Base-by-base conservation (phyloP, 768 basidiomycete species). In the Saitozyma podzolica region DNA sequence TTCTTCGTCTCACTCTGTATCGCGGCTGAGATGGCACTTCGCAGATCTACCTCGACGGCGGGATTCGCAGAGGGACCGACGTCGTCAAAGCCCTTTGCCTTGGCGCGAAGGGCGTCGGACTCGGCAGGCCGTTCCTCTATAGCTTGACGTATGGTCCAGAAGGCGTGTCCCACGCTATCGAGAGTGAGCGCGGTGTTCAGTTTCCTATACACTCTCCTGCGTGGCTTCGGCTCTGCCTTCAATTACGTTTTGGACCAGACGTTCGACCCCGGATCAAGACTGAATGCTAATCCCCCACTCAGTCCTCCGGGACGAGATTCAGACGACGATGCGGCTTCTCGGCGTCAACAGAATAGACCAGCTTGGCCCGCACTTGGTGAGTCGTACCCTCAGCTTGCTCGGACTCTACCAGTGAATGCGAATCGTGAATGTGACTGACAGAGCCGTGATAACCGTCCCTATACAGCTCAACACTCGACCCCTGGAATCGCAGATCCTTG, bases 61-160 rank as follows among this genome's bases (percentile, higher is more conserved):
- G 89, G 13, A 81, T 90, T 29, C 82, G 84, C 53, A 84, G 92
- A 53, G 92, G 92, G 14, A 92, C 91, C 61, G 92, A 94, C 80
- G 87, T 93, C 14, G 80, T 96, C 53, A 96, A 95, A 78, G 92
- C 92, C 0, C 80, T 95, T 9, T 94, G 91, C 74, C 82, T 96
- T 8, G 80, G 80, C 8, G 80, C 79, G 2, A 78, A 76, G 39
- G 80, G 76, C 14, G 80, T 80, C 0, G 78, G 77, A 2, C 58
- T 80, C 54, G 80, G 80, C 49, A 55, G 80, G 58, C 80, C 80
- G 47, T 79, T 81, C 69, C 73, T 82, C 72, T 81, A 80, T 61
- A 70, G 77, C 6, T 62, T 81, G 55, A 77, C 75, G 8, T 81
- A 80, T 65, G 81, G 80, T 5, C 68, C 80, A 52, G 72, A 72